A percentile compares a stretch with the other conserved stretches of the same genome.
Evolutionary conservation across 2,329 filamentous ascomycete species (phyloP).

Genomic region (Colletotrichum tropicale): DNA sequence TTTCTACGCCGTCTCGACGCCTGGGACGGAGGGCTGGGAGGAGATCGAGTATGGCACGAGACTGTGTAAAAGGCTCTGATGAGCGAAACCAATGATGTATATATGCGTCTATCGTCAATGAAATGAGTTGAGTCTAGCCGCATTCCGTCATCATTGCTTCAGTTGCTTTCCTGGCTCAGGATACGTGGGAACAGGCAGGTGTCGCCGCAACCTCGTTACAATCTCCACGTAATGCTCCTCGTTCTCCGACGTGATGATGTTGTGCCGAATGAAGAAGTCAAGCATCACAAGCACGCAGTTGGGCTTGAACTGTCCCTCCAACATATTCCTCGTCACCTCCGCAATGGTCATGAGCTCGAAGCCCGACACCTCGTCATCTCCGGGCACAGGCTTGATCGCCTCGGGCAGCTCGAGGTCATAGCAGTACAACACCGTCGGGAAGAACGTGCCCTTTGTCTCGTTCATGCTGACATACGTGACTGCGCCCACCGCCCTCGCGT

Average conservation of each 20-base stretch:
- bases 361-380: constrained; percentile 79
- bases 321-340: constrained; percentile 65
- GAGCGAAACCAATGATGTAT: no score
- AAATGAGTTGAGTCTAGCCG: accelerated
- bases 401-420: constrained; percentile 74
- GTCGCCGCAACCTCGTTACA: constrained; percentile 46
- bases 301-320: constrained; percentile 78
- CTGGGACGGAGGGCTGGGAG: constrained; percentile 50
- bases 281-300: constrained; percentile 80
- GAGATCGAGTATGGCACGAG: constrained; percentile 42
- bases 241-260: constrained; percentile 72
- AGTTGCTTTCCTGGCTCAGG: not conserved
- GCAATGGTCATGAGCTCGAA: constrained; percentile 71
- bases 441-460: constrained; percentile 19
- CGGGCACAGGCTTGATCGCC: constrained; percentile 66
- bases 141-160: no score
- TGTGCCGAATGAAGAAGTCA: constrained; percentile 83
- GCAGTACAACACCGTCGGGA: constrained; percentile 60
- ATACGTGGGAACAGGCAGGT: constrained; percentile 42
- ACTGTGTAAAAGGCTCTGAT: constrained; percentile 35
- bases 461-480: constrained; percentile 32
- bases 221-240: constrained; percentile 78
- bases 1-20: constrained; percentile 46
- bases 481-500: constrained; percentile 31
- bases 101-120: not conserved